A percentile compares a stretch with the other conserved stretches of the same genome.
phyloP scores from a whole-genome alignment of 2,329 filamentous ascomycete genomes.

The Phoma sp. region DNA sequence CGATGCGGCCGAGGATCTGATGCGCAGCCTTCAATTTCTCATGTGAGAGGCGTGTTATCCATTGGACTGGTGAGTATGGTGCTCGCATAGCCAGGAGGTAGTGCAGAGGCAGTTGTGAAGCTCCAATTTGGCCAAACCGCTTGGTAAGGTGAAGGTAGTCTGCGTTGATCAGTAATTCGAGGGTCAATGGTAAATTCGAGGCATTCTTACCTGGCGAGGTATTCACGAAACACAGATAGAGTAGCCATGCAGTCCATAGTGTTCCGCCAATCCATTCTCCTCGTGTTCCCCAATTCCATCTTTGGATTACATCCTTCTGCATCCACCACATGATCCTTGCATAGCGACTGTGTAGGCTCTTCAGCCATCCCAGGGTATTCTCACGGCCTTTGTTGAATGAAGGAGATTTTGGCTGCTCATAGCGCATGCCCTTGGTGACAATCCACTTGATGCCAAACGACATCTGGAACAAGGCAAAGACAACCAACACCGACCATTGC shows the following conservation, averaged over 20 bases:
- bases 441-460: slow-evolving; percentile 47
- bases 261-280: slow-evolving; percentile 57
- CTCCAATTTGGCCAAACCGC: slow-evolving; percentile 64
- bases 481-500: slow-evolving; percentile 59
- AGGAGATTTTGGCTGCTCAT: slow-evolving; percentile 51
- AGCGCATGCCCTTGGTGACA: slow-evolving; percentile 31
- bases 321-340: slow-evolving; percentile 52
- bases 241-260: slow-evolving; percentile 60
- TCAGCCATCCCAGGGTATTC: slow-evolving; percentile 33
- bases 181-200: neutral
- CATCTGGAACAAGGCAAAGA: slow-evolving; percentile 53
- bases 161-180: slow-evolving; percentile 29
- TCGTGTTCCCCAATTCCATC: slow-evolving; percentile 59
- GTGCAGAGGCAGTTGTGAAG: slow-evolving; percentile 65
- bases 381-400: slow-evolving; percentile 46
- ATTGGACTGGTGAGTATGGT: slow-evolving; percentile 58
- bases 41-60: slow-evolving; percentile 61
- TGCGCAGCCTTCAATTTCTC: slow-evolving; percentile 63
- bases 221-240: slow-evolving; percentile 57
- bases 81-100: slow-evolving; percentile 62
- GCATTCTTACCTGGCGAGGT: slow-evolving; percentile 49
- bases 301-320: slow-evolving; percentile 51
- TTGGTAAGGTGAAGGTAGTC: slow-evolving; percentile 71
- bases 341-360: slow-evolving; percentile 30
- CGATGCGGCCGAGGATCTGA: slow-evolving; percentile 63